Percentiles rank a stretch among this genome's conserved stretches.
phyloP scores from a whole-genome alignment of 23 red algal species.

The Gracilaria caudata region DNA sequence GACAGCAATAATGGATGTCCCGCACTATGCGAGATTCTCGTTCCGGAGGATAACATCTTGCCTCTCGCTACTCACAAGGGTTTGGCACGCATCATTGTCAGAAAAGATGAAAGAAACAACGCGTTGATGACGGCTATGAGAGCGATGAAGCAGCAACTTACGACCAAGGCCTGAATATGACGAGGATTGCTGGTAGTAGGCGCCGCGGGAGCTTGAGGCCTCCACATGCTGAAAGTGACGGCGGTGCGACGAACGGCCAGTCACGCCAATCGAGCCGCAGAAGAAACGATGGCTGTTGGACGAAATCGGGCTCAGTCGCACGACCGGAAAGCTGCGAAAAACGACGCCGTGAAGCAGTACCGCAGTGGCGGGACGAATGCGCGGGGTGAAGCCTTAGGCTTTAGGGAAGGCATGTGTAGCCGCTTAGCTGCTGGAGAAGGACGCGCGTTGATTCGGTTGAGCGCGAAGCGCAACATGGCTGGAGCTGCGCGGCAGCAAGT shows the following conservation, averaged over 20 bases:
- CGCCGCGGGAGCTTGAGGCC: not conserved
- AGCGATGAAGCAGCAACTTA: not conserved
- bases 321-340: too few relatives aligned
- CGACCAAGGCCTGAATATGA: constrained; percentile 6
- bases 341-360: too few relatives aligned
- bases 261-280: not conserved
- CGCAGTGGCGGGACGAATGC: too few relatives aligned
- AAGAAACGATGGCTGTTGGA: too few relatives aligned
- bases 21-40: constrained; percentile 43
- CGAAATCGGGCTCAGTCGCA: too few relatives aligned
- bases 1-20: constrained; percentile 51
- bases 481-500: not conserved
- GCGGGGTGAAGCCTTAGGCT: too few relatives aligned
- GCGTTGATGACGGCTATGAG: not conserved
- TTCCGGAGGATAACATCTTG: constrained; percentile 48
- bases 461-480: not conserved
- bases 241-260: not conserved
- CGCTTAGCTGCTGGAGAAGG: too few relatives aligned
- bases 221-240: not conserved
- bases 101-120: not conserved
- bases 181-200: not conserved
- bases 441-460: not conserved
- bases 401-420: not conserved
- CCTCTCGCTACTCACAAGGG: constrained; percentile 25
- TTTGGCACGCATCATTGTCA: not conserved